Evolutionary conservation across 2,329 filamentous ascomycete genomes (phyloP).

Genomic region (Dryadomyces quercus-mongolicae): DNA sequence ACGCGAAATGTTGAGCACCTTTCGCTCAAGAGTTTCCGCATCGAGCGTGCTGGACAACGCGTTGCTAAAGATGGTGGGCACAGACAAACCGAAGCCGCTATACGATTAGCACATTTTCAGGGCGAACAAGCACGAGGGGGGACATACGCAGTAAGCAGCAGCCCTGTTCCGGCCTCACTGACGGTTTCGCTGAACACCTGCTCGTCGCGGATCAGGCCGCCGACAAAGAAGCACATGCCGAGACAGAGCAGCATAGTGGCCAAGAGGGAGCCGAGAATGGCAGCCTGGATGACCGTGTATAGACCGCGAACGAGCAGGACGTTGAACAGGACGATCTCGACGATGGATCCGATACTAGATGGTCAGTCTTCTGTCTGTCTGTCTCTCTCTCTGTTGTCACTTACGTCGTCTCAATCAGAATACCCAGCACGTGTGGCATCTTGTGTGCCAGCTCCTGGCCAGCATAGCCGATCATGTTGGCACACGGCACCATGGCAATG

Average conservation of each 20-base stretch:
- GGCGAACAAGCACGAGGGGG: neutral
- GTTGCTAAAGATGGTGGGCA: conserved; percentile 44
- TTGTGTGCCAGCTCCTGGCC: conserved; percentile 63
- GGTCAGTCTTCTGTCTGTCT: too few species aligned
- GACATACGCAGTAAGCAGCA: conserved; percentile 66
- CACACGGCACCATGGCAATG: conserved; percentile 65
- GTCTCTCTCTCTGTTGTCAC: too few species aligned
- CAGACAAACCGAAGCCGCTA: conserved; percentile 36
- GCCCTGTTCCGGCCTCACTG: conserved; percentile 65
- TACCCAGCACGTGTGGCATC: conserved; percentile 58
- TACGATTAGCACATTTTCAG: neutral
- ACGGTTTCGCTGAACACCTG: conserved; percentile 64
- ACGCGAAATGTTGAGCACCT: conserved; percentile 55
- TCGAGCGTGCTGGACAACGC: conserved; percentile 22
- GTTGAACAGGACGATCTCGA: conserved; percentile 77
- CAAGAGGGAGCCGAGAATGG: conserved; percentile 72
- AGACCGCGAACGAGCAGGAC: conserved; percentile 44
- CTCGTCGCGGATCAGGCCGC: conserved; percentile 55
- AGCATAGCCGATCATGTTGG: conserved; percentile 64
- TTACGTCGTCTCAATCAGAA: conserved; percentile 50
- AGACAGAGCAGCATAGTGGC: conserved; percentile 73
- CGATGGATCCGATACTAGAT: conserved; percentile 59
- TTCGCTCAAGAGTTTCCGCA: conserved; percentile 29
- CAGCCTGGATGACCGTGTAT: conserved; percentile 68
- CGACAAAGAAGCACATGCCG: conserved; percentile 68